These are phyloP conservation scores for Plasmodium ovale DNA, from an alignment of 169 alveolate genomes.

Conservation along the genomic window DNA sequence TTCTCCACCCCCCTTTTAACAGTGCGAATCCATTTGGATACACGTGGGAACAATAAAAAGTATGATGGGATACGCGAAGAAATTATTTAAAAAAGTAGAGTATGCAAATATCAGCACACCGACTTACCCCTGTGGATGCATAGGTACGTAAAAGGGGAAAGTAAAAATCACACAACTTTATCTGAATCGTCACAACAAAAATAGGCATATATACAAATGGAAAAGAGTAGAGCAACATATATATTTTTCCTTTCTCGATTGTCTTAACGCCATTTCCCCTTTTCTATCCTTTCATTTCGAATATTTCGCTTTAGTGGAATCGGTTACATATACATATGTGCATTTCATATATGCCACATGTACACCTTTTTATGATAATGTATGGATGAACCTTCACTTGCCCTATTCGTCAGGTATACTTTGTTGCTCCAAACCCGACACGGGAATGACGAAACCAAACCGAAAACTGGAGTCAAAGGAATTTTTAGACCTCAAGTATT, in stretches of 20 bases:
- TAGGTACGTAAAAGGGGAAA: too few species aligned
- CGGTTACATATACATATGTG: too few species aligned
- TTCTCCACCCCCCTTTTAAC: background rate
- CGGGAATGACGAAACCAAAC: slow-evolving; percentile 55
- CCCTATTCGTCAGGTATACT: slow-evolving; percentile 20
- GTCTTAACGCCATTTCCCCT: too few species aligned
- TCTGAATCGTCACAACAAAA: background rate
- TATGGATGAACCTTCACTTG: too few species aligned
- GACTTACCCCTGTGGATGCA: slow-evolving; percentile 77
- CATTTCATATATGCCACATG: too few species aligned
- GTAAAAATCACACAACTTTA: too few species aligned
- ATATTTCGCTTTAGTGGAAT: too few species aligned
- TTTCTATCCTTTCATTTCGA: too few species aligned
- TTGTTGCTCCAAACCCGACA: slow-evolving; percentile 67
- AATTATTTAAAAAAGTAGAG: slow-evolving; percentile 68
- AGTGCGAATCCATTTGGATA: slow-evolving; percentile 75
- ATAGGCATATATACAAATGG: slow-evolving; percentile 1
- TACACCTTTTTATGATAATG: too few species aligned
- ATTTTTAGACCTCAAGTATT: slow-evolving; percentile 31
- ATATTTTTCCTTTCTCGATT: too few species aligned
- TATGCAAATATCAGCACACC: slow-evolving; percentile 76
- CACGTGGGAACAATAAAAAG: slow-evolving; percentile 67
- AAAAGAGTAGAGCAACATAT: too few species aligned
- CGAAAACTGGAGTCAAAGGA: slow-evolving; percentile 44
- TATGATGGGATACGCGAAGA: slow-evolving; percentile 62